Base-by-base conservation (phyloP, 208 protist genomes). In the Blechomonas ayalai region DNA sequence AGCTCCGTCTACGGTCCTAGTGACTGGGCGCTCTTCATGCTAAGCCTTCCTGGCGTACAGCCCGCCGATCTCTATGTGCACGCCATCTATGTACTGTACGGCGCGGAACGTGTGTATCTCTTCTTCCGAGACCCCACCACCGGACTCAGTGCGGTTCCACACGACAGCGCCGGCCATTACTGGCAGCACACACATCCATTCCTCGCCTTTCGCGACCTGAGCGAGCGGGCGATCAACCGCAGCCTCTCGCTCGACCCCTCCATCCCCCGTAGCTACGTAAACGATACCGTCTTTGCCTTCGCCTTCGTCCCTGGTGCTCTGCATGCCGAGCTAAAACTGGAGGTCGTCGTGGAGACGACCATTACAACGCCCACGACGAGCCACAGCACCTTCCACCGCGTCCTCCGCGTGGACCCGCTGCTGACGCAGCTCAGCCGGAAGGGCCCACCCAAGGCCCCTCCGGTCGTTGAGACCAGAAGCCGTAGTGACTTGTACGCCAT, bases 1-100 rank as follows among this genome's bases (percentile, higher is more conserved):
- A 82, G 76, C 54, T 73, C 72, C 26, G 71, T 78, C 26, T 91
- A 71, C 68, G 82, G 82, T 22, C 74, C 74, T n/a, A 81, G 58
- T 45, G 82, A 79, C 53, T 91, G 82, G 82, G 82, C 78, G 5
- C 54, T 83, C 6, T 71, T 91, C 34, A 72, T 67, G 15, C 44
- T 91, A 20, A 71, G 68, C 44, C 53, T 77, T 19, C 68, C 74
- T 3, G 57, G 50, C 31, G 59, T 78, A 0, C 51, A 44, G 28
- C 23, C 58, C 26, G 54, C 54, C 5, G 67, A 81, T 22, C 61
- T 85, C 26, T 48, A 64, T 33, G 58, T 83, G 34, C 34, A 59
- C 57, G 59, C 49, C 29, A 50, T 85, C 10, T 68, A 74, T 37
- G 46, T 82, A 40, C 38, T 55, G 29, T 51, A 68, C 28, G 51